Evolutionary conservation across 1,139 yeast genomes (phyloP).

Genomic region (Yamadazyma kanchanaburiensis): DNA sequence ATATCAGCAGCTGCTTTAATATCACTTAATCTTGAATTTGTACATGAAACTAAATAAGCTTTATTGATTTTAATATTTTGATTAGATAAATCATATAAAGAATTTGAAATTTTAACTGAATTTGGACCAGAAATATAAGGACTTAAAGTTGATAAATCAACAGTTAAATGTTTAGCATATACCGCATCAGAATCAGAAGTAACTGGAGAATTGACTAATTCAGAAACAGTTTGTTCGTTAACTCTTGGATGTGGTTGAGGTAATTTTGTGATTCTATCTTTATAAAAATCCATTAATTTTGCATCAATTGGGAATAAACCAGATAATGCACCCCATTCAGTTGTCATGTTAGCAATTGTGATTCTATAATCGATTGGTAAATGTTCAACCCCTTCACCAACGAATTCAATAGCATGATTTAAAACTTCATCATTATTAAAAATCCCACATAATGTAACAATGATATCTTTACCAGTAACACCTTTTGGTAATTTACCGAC

Average conservation of each 20-base stretch:
- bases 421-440: constrained; percentile 95
- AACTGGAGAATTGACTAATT: constrained; percentile 42
- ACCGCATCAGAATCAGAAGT: constrained; percentile 71
- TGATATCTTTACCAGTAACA: constrained; percentile 94
- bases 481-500: constrained; percentile 80
- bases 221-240: constrained; percentile 53
- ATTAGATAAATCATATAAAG: constrained; percentile 70
- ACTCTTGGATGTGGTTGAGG: constrained; percentile 88
- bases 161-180: constrained; percentile 81
- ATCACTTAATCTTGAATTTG: constrained; percentile 90
- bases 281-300: constrained; percentile 73
- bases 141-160: constrained; percentile 81
- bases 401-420: constrained; percentile 95
- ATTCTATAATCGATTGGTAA: constrained; percentile 86
- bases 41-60: constrained; percentile 97
- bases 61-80: constrained; percentile 79
- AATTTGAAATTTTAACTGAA: constrained; percentile 85
- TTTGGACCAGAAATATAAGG: constrained; percentile 96
- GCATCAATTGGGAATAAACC: constrained; percentile 95
- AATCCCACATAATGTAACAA: constrained; percentile 91
- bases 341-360: constrained; percentile 98
- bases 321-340: constrained; percentile 99
- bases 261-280: constrained; percentile 57
- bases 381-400: constrained; percentile 76
- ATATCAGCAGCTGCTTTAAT: constrained; percentile 92